These are phyloP conservation scores for Aureobasidium pullulans DNA, from an alignment of 2,329 filamentous ascomycete genomes.

Conservation along the genomic window DNA sequence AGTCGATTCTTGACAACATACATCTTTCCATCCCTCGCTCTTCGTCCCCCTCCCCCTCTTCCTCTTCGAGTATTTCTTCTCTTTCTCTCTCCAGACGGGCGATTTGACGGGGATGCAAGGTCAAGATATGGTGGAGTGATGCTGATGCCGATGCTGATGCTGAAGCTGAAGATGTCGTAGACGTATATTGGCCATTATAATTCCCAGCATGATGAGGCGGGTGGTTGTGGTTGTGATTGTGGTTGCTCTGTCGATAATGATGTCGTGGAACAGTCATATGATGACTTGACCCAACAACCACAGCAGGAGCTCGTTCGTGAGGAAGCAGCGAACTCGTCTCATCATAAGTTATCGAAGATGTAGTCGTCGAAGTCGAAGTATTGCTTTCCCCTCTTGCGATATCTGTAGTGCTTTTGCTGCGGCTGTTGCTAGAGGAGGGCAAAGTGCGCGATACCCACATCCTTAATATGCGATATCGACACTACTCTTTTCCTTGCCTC, in stretches of 20 bases:
- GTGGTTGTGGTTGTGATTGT: no score
- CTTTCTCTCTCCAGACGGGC: not conserved
- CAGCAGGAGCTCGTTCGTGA: not conserved
- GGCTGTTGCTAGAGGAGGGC: no score
- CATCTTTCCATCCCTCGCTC: not conserved
- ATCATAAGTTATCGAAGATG: not conserved
- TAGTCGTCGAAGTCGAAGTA: not conserved
- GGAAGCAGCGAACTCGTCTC: not conserved
- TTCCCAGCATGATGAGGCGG: not conserved
- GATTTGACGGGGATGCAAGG: not conserved
- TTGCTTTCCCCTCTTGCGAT: not conserved
- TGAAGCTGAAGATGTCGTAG: not conserved
- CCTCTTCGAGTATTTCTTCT: not conserved
- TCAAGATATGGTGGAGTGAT: not conserved
- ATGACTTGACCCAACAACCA: no score
- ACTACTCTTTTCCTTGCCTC: no score
- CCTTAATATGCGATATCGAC: no score
- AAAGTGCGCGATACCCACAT: no score
- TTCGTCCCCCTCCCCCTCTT: not conserved
- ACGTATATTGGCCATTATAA: not conserved
- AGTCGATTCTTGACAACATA: slow-evolving; percentile 1
- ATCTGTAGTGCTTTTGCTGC: not conserved
- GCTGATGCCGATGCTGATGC: not conserved
- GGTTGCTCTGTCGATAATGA: no score
- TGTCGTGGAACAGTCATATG: no score